Evolutionary conservation across 1,284 basidiomycete species (phyloP), one percentile per base, ranked within the genome.

Genomic region (Agroathelia rolfsii): DNA sequence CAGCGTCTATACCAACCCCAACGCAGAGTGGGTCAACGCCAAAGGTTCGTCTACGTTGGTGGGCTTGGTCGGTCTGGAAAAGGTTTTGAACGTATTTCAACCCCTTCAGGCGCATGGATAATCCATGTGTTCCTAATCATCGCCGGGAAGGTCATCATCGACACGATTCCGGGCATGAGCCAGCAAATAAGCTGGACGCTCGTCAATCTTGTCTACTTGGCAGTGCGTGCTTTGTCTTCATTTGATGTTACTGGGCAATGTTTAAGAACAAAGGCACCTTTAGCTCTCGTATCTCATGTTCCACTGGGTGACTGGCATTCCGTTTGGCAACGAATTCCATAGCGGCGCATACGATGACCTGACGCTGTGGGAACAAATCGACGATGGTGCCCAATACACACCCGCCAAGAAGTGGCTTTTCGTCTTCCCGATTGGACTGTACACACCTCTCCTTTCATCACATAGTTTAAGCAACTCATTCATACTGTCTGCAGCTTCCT

Each of bases 331-430:
- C 50, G 69, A 90, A 54, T 58, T 83, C 20, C 82, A 86, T 44
- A 81, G 81, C 9, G 95, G 95, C 25, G 94, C 88, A 4, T 98
- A 95, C 60, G 94, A 98, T 55, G 88, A 96, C 46, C 70, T 98
- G 30, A 98, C 95, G 0, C 64, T 99, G 16, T 99, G 94, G 94
- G 94, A 99, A 55, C 94, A 99, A 69, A 99, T 99, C 40, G 94
- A 99, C 57, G 84, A 89, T 39, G 94, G 94, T 24, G 94, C 93
- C 0, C 94, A 98, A 51, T 95, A 98, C 59, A 99, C 94, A 2
- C 94, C 94, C 0, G 82, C 94, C 3, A 96, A 94, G 65, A 99
- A 99, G 56, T 98, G 93, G 89, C 66, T 99, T 24, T 77, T 95
- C 36, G 81, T 76, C 37, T 80, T 95, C 6, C 94, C 94, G 2